Percentiles rank a stretch among this genome's conserved stretches.
Evolutionary conservation across 176 grass and related monocot species (phyloP).

Genomic region (Saccharum officinarum): DNA sequence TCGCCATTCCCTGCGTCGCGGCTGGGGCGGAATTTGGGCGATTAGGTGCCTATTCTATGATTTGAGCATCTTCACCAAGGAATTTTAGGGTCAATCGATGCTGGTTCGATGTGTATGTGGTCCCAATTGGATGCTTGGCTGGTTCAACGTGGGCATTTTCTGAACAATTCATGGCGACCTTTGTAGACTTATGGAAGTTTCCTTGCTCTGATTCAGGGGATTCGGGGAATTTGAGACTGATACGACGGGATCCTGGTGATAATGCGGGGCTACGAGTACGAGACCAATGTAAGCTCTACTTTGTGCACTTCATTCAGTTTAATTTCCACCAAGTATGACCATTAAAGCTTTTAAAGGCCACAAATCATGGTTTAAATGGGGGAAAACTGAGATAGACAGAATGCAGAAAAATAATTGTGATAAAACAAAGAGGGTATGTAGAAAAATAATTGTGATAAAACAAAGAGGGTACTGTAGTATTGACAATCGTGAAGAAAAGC

Average conservation of each 20-base stretch:
- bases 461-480: neutral
- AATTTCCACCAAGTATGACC: neutral
- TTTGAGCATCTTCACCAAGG: neutral
- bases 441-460: neutral
- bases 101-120: neutral
- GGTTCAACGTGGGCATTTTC: neutral
- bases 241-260: constrained; percentile 2
- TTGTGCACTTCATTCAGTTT: neutral
- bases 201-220: constrained; percentile 26
- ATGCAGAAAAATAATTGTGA: neutral
- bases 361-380: neutral
- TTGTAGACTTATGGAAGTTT: neutral
- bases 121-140: neutral
- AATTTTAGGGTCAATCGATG: constrained; percentile 6
- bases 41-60: neutral
- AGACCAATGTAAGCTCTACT: constrained; percentile 45
- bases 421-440: neutral
- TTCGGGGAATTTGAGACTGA: constrained; percentile 25
- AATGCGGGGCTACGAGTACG: constrained; percentile 53
- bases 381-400: neutral
- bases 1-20: neutral
- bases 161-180: neutral
- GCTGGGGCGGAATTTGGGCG: neutral
- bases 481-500: neutral
- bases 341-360: neutral